These are phyloP conservation scores for Stereum hirsutum DNA, from an alignment of 1,284 basidiomycete species.

Conservation along the genomic window DNA sequence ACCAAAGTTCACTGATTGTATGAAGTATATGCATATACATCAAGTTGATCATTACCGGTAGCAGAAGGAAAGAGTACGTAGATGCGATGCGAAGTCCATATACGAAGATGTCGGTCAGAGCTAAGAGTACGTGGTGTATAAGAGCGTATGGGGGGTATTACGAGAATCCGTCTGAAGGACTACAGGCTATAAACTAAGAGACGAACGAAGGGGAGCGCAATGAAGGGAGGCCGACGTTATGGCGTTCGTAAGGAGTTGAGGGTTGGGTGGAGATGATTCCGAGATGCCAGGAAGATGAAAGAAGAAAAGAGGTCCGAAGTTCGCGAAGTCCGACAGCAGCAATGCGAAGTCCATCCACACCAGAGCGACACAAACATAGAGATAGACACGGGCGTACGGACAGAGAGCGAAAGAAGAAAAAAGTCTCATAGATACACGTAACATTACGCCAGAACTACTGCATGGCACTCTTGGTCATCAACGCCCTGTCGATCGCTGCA, in stretches of 20 bases:
- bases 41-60: too few relatives aligned
- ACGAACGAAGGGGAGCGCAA: background rate
- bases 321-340: background rate
- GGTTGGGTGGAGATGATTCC: too few relatives aligned
- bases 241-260: background rate
- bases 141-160: background rate
- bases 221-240: background rate
- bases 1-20: too few relatives aligned
- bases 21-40: too few relatives aligned
- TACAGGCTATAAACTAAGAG: background rate
- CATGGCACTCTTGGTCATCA: conserved; percentile 30
- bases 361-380: too few relatives aligned
- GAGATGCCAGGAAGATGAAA: background rate
- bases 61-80: background rate
- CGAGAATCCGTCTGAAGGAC: background rate
- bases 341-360: too few relatives aligned
- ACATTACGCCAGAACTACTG: background rate
- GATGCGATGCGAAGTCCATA: conserved; percentile 2
- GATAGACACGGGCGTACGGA: background rate
- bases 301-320: background rate
- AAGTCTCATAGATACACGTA: conserved; percentile 1
- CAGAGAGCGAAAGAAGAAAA: background rate
- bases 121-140: background rate
- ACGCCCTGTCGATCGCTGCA: conserved; percentile 55
- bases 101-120: background rate